phyloP scores from a whole-genome alignment of 768 basidiomycete species.

The Lyophyllum decastes region DNA sequence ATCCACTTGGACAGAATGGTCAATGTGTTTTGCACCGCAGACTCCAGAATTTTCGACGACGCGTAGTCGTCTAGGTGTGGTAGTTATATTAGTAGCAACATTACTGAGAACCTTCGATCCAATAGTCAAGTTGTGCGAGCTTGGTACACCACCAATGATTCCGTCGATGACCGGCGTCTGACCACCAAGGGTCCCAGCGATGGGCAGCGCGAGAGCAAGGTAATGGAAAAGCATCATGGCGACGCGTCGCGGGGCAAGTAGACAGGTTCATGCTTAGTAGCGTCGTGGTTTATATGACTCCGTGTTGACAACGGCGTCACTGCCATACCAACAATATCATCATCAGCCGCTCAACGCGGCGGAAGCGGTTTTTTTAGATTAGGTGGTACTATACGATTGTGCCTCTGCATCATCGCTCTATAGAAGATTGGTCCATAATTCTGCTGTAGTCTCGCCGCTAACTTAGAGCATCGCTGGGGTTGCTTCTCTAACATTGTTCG shows the following conservation, averaged over 20 bases:
- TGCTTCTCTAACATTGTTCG: too few species aligned
- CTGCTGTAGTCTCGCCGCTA: too few species aligned
- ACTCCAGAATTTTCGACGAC: conserved; percentile 62
- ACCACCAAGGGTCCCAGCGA: conserved; percentile 21
- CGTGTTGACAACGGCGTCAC: not conserved
- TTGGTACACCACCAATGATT: conserved; percentile 48
- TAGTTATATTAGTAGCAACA: conserved; percentile 17
- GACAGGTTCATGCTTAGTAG: not conserved
- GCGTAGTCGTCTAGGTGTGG: conserved; percentile 51
- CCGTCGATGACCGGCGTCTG: conserved; percentile 54
- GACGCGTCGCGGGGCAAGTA: not conserved
- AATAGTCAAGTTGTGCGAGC: conserved; percentile 1
- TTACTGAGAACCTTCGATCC: conserved; percentile 15
- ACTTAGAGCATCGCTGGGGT: too few species aligned
- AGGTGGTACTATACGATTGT: too few species aligned
- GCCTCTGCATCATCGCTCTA: too few species aligned
- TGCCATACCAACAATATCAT: too few species aligned
- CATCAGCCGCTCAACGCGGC: too few species aligned
- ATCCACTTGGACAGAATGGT: too few species aligned
- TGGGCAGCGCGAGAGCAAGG: conserved; percentile 1
- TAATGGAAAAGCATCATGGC: conserved; percentile 5
- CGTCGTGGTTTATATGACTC: not conserved
- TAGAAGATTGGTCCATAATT: too few species aligned
- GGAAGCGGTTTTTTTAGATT: too few species aligned
- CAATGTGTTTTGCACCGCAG: conserved; percentile 41